A percentile compares a stretch with the other conserved stretches of the same genome.
Conservation (phyloP, 73 alveolate species). For the Diophrys appendiculata region DNA sequence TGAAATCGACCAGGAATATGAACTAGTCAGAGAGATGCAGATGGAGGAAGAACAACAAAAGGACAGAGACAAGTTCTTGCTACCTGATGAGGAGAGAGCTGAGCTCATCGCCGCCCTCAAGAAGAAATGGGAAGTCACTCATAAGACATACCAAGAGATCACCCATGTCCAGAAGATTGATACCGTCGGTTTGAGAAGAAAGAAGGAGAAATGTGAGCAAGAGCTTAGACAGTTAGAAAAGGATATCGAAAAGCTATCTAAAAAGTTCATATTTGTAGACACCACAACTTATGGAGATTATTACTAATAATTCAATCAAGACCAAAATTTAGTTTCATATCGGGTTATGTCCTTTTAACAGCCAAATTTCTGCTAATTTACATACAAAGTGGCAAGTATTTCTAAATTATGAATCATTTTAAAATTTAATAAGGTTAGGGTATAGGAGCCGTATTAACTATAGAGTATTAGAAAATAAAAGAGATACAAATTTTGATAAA, state of each 20-base stretch:
- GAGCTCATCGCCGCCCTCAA: slow-evolving; percentile 89
- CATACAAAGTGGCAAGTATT: no score
- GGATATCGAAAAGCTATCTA: slow-evolving; percentile 88
- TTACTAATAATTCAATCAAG: not conserved
- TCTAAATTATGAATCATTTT: no score
- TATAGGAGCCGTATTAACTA: no score
- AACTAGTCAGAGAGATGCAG: slow-evolving; percentile 82
- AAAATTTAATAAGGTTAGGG: no score
- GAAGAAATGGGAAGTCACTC: slow-evolving; percentile 97
- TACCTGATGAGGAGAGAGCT: slow-evolving; percentile 85
- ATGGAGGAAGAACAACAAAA: slow-evolving; percentile 86
- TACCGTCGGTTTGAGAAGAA: slow-evolving; percentile 90
- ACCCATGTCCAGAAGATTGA: slow-evolving; percentile 92
- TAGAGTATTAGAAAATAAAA: no score
- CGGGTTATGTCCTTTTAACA: no score
- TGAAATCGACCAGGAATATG: slow-evolving; percentile 88
- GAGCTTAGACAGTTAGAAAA: slow-evolving; percentile 89
- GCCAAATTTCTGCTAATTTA: no score
- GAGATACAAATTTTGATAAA: no score
- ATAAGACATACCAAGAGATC: slow-evolving; percentile 83
- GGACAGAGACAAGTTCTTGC: slow-evolving; percentile 84
- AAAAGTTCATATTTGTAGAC: slow-evolving; percentile 91
- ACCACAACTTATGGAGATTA: slow-evolving; percentile 41
- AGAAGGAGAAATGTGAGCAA: slow-evolving; percentile 92
- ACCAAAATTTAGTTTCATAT: not conserved